These are phyloP conservation scores for Globisporangium perplexum DNA, from an alignment of 352 stramenopile species.

Conservation along the genomic window DNA sequence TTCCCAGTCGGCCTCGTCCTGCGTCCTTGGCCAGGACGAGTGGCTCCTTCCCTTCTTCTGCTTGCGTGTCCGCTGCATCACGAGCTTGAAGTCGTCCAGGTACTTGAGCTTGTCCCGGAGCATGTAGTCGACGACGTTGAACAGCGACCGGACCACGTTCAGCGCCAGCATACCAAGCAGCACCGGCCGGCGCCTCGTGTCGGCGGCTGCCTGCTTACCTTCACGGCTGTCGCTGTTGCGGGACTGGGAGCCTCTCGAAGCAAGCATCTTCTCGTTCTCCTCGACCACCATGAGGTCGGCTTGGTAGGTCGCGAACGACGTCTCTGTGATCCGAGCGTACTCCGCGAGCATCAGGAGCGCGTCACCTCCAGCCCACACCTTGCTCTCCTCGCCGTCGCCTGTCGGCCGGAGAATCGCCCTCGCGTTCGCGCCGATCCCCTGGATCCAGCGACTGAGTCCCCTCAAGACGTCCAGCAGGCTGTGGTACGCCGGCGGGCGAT, in stretches of 20 bases:
- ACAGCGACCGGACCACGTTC: constrained; percentile 45
- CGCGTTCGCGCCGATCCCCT: constrained; percentile 32
- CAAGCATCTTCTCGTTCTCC: constrained; percentile 51
- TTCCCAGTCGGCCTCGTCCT: constrained; percentile 27
- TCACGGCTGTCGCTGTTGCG: constrained; percentile 12
- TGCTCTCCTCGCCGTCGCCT: constrained; percentile 67
- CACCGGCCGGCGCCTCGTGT: constrained; percentile 1
- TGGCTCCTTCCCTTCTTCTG: constrained; percentile 20
- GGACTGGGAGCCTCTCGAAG: constrained; percentile 15
- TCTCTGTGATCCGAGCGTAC: constrained; percentile 42
- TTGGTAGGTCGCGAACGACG: constrained; percentile 39
- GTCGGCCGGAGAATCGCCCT: constrained; percentile 39
- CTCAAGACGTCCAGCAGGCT: constrained; percentile 58
- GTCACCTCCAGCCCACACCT: constrained; percentile 59
- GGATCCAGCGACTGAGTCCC: constrained; percentile 53
- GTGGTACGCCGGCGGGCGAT: constrained; percentile 34
- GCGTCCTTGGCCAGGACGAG: too few relatives aligned
- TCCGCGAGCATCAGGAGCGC: constrained; percentile 68
- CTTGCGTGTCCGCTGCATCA: constrained; percentile 15
- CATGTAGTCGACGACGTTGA: constrained; percentile 79
- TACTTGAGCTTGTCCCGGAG: constrained; percentile 74
- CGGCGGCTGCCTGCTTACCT: too few relatives aligned
- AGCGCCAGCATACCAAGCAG: constrained; percentile 49
- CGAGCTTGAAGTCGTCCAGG: constrained; percentile 77
- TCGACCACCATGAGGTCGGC: constrained; percentile 35